Base-by-base conservation (phyloP, 2,329 filamentous ascomycete genomes). In the Zymoseptoria tritici region DNA sequence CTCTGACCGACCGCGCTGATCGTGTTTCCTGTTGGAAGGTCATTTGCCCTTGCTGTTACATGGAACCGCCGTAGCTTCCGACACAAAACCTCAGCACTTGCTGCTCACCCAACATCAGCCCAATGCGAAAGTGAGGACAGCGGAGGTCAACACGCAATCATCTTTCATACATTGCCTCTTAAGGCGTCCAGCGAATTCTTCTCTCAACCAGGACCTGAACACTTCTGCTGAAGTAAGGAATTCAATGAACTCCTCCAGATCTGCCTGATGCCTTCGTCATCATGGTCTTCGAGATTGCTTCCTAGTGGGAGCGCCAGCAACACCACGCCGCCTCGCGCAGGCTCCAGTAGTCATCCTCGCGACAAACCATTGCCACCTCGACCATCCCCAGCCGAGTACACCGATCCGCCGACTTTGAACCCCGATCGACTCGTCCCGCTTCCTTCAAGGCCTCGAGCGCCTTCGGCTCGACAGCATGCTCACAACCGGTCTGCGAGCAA, bases 401-500 rank as follows among this genome's bases (percentile, higher is more conserved):
- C 63, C 59, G 62, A 64, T 51, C 49, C 61, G 54, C 64, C 68
- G n/a, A 67, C 66, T 9, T 60, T 70, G 42, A 64, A 68, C 57
- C 57, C 61, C 24, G 64, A 65, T 49, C 63, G 62, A 57, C 42
- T 60, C 26, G 57, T 56, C 22, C 59, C 65, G 4, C 65, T 65
- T 21, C 67, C 66, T 29, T 58, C 58, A 11, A 62, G 62, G 29
- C 62, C 66, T 52, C 61, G 53, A 46, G 57, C 61, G 26, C 24
- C 60, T 5, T 62, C 60, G 42, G 57, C 63, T 49, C 56, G 58
- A 21, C 65, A 66, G 62, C 70, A 71, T 62, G 54, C 58, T 9
- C 72, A 74, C 60, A 68, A 62, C 31, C 85, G 89, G 57, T 92
- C 90, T 58, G 83, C 88, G 77, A 94, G 90, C 79, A 87, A 93